Base-by-base conservation (phyloP, 1,284 basidiomycete species). In the Fomitopsis schrenkii region DNA sequence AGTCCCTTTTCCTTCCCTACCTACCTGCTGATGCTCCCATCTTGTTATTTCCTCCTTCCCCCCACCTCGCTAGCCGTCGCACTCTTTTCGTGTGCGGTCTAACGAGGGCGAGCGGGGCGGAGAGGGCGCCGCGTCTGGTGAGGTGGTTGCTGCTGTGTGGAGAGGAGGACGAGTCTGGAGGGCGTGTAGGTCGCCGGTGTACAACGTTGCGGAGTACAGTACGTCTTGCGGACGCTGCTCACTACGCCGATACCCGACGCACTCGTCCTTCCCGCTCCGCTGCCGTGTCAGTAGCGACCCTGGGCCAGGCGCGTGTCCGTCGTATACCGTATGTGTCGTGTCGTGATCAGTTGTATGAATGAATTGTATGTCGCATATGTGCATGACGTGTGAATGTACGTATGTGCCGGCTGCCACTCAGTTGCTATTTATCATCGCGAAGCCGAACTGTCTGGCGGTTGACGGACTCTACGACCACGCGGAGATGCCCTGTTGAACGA, bases 41-140 rank as follows among this genome's bases (percentile, higher is more conserved):
- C 62, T 66, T 62, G 30, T 64, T 81, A 78, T 85, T 83, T 89
- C 85, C 75, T 77, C 75, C 82, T 80, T 79, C 71, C 83, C 84
- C 83, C 82, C 78, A 83, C 77, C 72, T 73, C 71, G 66, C 35
- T 38, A 68, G 66, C 64, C 66, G 8, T 33, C 30, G 68, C 64
- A 63, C 61, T 50, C n/a, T 45, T 61, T 35, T 26, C 64, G 64
- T 67, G 61, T 62, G 67, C 68, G 66, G 66, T 67, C 69, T 67
- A 68, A 66, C 58, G 80, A 81, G 83, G 86, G 86, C 77, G 82
- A 74, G 87, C 69, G 77, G 76, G 80, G 77, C 77, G 76, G 84
- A 90, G 88, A 90, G 88, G 87, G 88, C 87, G 77, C 76, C 83
- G 79, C 79, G 82, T 76, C 74, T 76, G 73, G 74, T 73, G 61